These are phyloP conservation scores for Hymenoscyphus fructigenus DNA, from an alignment of 2,329 filamentous ascomycete species.

Conservation along the genomic window DNA sequence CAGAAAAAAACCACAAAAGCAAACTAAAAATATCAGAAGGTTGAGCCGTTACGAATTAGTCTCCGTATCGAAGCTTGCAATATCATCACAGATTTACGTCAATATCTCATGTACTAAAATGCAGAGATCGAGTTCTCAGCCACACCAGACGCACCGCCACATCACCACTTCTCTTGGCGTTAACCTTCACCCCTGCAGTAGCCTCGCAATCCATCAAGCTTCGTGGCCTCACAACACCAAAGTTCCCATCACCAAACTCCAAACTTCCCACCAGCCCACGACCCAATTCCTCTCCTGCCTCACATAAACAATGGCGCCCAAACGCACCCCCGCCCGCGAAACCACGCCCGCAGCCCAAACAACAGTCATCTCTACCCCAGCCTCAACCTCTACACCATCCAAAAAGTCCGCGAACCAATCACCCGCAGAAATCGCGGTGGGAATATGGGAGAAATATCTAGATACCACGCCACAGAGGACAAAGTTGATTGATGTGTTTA, in stretches of 20 bases:
- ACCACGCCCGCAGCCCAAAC: constrained; percentile 26
- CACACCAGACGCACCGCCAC: neutral
- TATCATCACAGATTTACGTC: too few species aligned
- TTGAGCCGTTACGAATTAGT: too few species aligned
- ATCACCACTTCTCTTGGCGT: constrained; percentile 5
- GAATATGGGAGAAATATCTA: constrained; percentile 76
- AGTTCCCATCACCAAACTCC: neutral
- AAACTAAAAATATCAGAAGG: too few species aligned
- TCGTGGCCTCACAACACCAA: constrained; percentile 29
- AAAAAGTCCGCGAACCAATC: constrained; percentile 32
- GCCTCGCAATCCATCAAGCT: constrained; percentile 24
- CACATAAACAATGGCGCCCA: constrained; percentile 48
- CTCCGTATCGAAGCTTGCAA: too few species aligned
- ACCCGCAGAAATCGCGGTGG: constrained; percentile 57
- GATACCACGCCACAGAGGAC: constrained; percentile 83
- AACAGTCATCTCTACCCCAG: constrained; percentile 28
- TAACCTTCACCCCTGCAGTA: neutral
- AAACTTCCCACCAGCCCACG: constrained; percentile 15
- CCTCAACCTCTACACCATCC: constrained; percentile 20
- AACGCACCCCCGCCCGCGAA: constrained; percentile 40
- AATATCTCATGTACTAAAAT: too few species aligned
- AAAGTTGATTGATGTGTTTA: constrained; percentile 88
- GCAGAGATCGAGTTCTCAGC: neutral
- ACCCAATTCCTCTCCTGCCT: constrained; percentile 8
- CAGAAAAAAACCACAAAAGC: too few species aligned